phyloP scores from a whole-genome alignment of 2,329 filamentous ascomycete genomes.

The Ascochyta fabae region DNA sequence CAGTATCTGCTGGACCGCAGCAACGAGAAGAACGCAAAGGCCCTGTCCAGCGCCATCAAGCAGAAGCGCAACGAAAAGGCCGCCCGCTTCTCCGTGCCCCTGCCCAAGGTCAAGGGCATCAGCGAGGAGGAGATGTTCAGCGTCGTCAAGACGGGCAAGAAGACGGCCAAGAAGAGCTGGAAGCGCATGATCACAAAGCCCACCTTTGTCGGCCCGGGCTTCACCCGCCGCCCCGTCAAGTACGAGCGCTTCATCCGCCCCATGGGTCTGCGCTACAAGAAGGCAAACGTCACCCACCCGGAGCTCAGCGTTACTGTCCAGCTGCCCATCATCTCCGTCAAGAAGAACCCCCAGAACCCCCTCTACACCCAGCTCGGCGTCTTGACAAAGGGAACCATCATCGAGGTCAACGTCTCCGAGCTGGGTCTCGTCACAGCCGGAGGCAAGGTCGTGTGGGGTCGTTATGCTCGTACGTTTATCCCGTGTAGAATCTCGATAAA shows the following conservation, averaged over 20 bases:
- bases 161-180: slow-evolving; percentile 83
- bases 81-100: slow-evolving; percentile 86
- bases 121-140: slow-evolving; percentile 96
- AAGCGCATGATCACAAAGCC: slow-evolving; percentile 80
- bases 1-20: slow-evolving; percentile 92
- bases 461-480: slow-evolving; percentile 38
- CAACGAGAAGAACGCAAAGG: slow-evolving; percentile 72
- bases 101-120: slow-evolving; percentile 94
- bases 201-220: slow-evolving; percentile 89
- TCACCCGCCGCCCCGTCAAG: slow-evolving; percentile 87
- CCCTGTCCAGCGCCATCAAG: slow-evolving; percentile 86
- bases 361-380: slow-evolving; percentile 92
- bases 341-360: slow-evolving; percentile 88
- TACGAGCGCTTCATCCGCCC: slow-evolving; percentile 56
- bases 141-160: slow-evolving; percentile 87
- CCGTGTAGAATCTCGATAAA: not conserved
- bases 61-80: slow-evolving; percentile 90
- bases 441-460: slow-evolving; percentile 69
- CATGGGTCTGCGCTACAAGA: slow-evolving; percentile 79
- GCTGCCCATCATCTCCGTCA: slow-evolving; percentile 68
- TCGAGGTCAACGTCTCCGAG: slow-evolving; percentile 94
- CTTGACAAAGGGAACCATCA: slow-evolving; percentile 61
- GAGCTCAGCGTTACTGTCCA: slow-evolving; percentile 88
- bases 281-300: slow-evolving; percentile 75
- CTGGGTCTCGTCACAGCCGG: slow-evolving; percentile 87